Conservation (phyloP, 768 basidiomycete genomes). For the Calocybe cyanea region DNA sequence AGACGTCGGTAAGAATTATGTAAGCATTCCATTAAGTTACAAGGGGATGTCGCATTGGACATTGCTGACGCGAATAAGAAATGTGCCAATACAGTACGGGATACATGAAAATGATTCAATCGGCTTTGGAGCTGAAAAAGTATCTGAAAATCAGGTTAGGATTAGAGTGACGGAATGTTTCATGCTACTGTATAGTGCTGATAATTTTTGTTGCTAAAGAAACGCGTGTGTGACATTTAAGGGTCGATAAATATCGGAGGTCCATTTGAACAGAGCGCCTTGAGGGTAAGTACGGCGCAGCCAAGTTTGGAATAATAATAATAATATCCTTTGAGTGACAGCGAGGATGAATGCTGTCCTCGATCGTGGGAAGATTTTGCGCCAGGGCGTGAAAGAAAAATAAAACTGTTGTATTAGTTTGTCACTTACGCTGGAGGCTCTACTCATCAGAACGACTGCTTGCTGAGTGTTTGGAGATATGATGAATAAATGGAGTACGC, state of each 20-base stretch:
- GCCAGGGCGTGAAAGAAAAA: neutral
- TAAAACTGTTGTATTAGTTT: too few species aligned
- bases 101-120: too few species aligned
- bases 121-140: too few species aligned
- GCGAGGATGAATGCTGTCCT: slow-evolving; percentile 1
- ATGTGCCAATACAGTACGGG: neutral
- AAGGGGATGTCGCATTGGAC: too few species aligned
- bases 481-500: too few species aligned
- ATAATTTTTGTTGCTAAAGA: slow-evolving; percentile 14
- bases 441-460: too few species aligned
- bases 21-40: slow-evolving; percentile 6
- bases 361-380: slow-evolving; percentile 8
- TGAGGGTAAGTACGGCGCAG: neutral
- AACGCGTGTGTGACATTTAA: slow-evolving; percentile 6
- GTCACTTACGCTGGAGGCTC: too few species aligned
- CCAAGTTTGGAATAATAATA: neutral
- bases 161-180: slow-evolving; percentile 4
- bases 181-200: neutral
- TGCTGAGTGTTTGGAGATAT: too few species aligned
- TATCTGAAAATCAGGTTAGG: neutral
- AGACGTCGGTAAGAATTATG: slow-evolving; percentile 3
- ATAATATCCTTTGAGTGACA: too few species aligned
- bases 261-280: neutral
- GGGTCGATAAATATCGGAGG: neutral
- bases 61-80: too few species aligned